Evolutionary conservation across 306 rosid genomes (phyloP), one percentile per base, ranked within the genome.

Genomic region (Alnus glutinosa): DNA sequence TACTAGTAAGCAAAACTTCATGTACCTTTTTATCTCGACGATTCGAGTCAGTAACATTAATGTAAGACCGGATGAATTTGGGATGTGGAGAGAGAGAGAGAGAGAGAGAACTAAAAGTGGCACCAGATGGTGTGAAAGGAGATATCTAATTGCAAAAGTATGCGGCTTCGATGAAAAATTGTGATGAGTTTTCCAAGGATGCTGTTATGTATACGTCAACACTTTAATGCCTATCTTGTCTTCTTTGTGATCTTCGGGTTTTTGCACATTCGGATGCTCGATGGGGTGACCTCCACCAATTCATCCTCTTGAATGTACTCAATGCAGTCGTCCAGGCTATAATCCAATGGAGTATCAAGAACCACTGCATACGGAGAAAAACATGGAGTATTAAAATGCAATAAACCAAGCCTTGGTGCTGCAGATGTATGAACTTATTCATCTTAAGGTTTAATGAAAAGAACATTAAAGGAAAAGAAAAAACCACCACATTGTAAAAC

Each of bases 271-370:
- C 97, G 88, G 78, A 95, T 93, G 73, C 91, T 87, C 37, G 39
- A 57, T 0, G 98, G 99, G 70, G 98, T 93, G 79, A 91, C 96
- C 84, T 93, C 99, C 9, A 93, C 99, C 28, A 89, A 84, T 82
- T 95, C 99, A 76, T 95, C 99, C 89, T 95, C 98, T 89, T 93
- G 97, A 72, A 95, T 92, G 95, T 95, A 95, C 83, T 95, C 98
- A 42, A 95, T 95, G 89, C 98, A 92, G 84, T 95, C 98, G 69
- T 92, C 98, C 79, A 92, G 84, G 88, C 98, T 95, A 79, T 87
- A 95, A 75, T 80, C 92, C 95, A 95, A 55, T n/a, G 98, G 98
- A 42, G 98, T 95, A 78, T 95, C 97, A 67, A 95, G 97, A 85
- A 94, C 74, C 77, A 94, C 98, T 94, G 90, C 89, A 86, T 2